phyloP scores from a whole-genome alignment of 2,329 filamentous ascomycete genomes.

The Whalleya microplaca region DNA sequence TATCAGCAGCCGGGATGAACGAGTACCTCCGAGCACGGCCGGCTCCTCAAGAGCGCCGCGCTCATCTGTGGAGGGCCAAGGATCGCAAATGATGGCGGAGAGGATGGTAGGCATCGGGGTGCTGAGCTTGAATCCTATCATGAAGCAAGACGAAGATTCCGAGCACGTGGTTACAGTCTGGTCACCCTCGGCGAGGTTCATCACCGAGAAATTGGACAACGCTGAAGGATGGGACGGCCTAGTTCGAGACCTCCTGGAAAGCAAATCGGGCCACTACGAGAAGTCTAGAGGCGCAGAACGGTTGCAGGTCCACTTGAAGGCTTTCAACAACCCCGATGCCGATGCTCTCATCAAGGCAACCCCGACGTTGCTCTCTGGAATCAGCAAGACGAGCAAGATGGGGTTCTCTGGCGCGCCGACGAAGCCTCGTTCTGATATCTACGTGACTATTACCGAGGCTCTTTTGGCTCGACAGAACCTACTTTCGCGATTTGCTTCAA shows the following conservation, averaged over 20 bases:
- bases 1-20: slow-evolving; percentile 49
- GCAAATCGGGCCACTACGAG: slow-evolving; percentile 73
- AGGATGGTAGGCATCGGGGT: slow-evolving; percentile 78
- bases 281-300: slow-evolving; percentile 74
- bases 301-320: slow-evolving; percentile 76
- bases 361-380: slow-evolving; percentile 81
- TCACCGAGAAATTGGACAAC: slow-evolving; percentile 60
- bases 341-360: slow-evolving; percentile 82
- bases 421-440: slow-evolving; percentile 90
- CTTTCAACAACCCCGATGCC: slow-evolving; percentile 77
- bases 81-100: slow-evolving; percentile 56
- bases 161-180: slow-evolving; percentile 81
- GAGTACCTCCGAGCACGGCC: slow-evolving; percentile 56
- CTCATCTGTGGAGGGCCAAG: slow-evolving; percentile 40
- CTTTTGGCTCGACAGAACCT: slow-evolving; percentile 76
- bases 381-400: slow-evolving; percentile 83
- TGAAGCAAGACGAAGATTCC: slow-evolving; percentile 71
- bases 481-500: slow-evolving; percentile 70
- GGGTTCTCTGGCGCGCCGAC: slow-evolving; percentile 92
- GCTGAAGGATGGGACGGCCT: slow-evolving; percentile 74
- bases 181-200: slow-evolving; percentile 62
- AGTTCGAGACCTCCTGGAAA: slow-evolving; percentile 74
- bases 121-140: slow-evolving; percentile 73
- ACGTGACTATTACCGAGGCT: slow-evolving; percentile 81
- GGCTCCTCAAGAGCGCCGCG: slow-evolving; percentile 57